A percentile compares a stretch with the other conserved stretches of the same genome.
These are phyloP conservation scores for Cruciata laevipes DNA, from an alignment of 257 asterid genomes.

Conservation along the genomic window DNA sequence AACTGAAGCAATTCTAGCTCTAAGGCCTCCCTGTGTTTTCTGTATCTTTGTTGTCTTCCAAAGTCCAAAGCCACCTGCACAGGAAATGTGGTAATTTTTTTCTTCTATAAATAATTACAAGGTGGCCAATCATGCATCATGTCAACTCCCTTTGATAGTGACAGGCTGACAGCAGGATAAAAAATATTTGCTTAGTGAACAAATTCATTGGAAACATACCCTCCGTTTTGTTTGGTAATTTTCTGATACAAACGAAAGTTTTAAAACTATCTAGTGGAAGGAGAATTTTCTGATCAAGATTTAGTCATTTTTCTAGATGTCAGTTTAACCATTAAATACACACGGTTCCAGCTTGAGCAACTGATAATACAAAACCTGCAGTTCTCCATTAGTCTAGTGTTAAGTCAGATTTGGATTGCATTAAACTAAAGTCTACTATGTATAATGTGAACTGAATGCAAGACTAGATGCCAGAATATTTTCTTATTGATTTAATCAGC, in stretches of 20 bases:
- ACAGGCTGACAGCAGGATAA: not conserved
- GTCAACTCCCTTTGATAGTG: not conserved
- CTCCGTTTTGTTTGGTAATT: too few relatives aligned
- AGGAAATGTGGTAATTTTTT: too few relatives aligned
- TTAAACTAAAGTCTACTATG: not conserved
- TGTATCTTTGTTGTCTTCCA: not conserved
- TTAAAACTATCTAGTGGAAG: too few relatives aligned
- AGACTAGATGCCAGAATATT: too few relatives aligned
- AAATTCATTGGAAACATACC: too few relatives aligned
- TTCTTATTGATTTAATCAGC: not conserved
- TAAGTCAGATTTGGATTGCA: too few relatives aligned
- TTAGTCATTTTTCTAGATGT: too few relatives aligned
- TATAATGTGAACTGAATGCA: too few relatives aligned
- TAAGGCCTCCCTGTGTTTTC: not conserved
- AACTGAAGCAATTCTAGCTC: not conserved
- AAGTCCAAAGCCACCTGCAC: not conserved
- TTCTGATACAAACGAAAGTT: too few relatives aligned
- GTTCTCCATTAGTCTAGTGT: not conserved
- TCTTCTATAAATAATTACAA: too few relatives aligned
- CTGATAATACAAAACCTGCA: not conserved
- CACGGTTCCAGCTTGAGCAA: too few relatives aligned
- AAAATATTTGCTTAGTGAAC: not conserved
- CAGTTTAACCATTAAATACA: not conserved
- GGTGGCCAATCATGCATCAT: not conserved
- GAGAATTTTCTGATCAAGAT: too few relatives aligned